phyloP scores from a whole-genome alignment of 2,329 filamentous ascomycete species.

The Arthrinium phaeospermum region DNA sequence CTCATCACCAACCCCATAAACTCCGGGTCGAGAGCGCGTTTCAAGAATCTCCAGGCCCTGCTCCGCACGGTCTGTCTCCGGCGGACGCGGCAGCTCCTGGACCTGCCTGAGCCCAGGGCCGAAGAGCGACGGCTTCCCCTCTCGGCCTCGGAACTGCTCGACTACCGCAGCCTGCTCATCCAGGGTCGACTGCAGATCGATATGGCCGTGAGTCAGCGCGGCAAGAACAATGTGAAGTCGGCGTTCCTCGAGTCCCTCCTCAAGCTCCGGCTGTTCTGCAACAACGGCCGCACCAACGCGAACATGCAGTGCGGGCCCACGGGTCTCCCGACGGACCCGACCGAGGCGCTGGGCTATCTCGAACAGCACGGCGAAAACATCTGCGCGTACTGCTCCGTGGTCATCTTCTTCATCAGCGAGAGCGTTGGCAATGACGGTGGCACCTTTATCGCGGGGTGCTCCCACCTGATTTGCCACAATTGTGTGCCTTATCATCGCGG shows the following conservation, averaged over 20 bases:
- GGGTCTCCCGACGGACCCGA: slow-evolving; percentile 7
- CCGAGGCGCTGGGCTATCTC: slow-evolving; percentile 2
- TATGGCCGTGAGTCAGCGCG: background rate
- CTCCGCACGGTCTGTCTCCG: background rate
- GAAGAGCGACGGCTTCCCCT: background rate
- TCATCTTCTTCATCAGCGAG: background rate
- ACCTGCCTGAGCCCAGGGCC: background rate
- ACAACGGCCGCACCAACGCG: background rate
- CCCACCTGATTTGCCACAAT: background rate
- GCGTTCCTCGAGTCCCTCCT: background rate
- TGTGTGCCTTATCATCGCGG: background rate
- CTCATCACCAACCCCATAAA: background rate
- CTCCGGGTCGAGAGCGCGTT: background rate
- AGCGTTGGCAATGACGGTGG: background rate
- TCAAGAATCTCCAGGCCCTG: background rate
- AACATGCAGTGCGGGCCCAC: slow-evolving; percentile 9
- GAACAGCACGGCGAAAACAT: background rate
- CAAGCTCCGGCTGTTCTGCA: slow-evolving; percentile 1
- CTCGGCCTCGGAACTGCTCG: background rate
- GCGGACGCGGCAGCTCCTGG: background rate
- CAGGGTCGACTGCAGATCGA: background rate
- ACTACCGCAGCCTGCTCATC: background rate
- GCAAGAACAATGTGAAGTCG: background rate
- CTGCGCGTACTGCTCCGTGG: background rate
- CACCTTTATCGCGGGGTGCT: background rate